Base-by-base conservation (phyloP, 2,329 filamentous ascomycete genomes). In the Aspergillus ruber region DNA sequence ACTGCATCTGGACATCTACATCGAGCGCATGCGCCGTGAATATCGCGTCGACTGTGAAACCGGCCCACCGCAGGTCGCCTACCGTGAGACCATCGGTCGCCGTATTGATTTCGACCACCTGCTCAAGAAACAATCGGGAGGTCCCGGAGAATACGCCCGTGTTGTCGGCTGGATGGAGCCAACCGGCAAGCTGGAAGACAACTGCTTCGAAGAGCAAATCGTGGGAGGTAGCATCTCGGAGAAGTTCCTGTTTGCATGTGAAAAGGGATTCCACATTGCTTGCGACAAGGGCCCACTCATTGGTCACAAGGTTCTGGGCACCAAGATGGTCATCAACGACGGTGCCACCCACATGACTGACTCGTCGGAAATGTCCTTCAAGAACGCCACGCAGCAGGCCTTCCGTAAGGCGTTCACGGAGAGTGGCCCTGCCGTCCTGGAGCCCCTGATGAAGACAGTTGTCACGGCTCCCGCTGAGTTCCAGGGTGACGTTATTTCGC, bases 361-460 rank as follows among this genome's bases (percentile, higher is more conserved):
- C 76, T 97, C 93, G 12, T 95, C 88, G 25, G 93, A 98, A 80
- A 88, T 90, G 77, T 84, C 93, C 10, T 98, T 98, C 82, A 94
- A 86, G 71, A 85, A 85, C 58, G 91, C 93, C 10, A 95, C 93
- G 2, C 89, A 95, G 70, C 88, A 95, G 76, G 93, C 93, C 21
- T 98, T 98, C 84, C 84, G 87, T 59, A 95, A 96, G 74, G 86
- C 89, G 15, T 97, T 98, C 74, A 77, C 79, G 50, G 82, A 87
- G 10, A 88, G 85, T 29, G 81, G 83, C 45, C 90, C 91, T 2
- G 81, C 88, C 60, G 84, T 98, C 8, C 82, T 98, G 32, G 93
- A 98, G 72, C 93, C 93, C 4, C 74, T 98, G 46, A 98, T 98
- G 93, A 97, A 96, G 80, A 96, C 90, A 0, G 90, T 90, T 51